Evolutionary conservation across 225 moss, liverwort and hornwort species (phyloP).

Genomic region (Straminergon stramineum): DNA sequence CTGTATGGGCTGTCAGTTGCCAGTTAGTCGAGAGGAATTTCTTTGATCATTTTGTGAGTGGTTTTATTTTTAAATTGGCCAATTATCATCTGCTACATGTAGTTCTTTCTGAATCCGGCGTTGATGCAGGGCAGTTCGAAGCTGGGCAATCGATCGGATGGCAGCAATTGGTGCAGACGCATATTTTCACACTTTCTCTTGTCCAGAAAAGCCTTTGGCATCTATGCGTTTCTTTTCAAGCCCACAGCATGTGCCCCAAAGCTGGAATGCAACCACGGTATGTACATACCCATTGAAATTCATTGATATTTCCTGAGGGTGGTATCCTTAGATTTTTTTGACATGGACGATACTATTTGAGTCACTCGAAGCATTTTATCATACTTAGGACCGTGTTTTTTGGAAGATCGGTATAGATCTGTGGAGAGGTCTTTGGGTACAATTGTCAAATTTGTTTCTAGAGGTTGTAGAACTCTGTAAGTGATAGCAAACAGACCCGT

Average conservation of each 20-base stretch:
- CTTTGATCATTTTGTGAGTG: background rate
- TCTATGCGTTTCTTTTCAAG: conserved; percentile 57
- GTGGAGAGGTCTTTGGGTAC: background rate
- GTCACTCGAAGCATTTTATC: background rate
- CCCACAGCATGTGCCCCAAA: conserved; percentile 17
- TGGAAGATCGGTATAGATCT: background rate
- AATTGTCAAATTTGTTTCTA: background rate
- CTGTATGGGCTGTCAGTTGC: background rate
- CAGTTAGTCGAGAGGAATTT: background rate
- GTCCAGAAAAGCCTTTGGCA: conserved; percentile 38
- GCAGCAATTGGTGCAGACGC: conserved; percentile 67
- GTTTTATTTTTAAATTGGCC: background rate
- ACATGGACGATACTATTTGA: background rate
- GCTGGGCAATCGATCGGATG: conserved; percentile 77
- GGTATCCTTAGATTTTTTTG: background rate
- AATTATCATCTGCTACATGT: background rate
- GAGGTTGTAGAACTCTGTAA: background rate
- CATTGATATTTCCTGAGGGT: background rate
- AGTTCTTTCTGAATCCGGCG: conserved; percentile 18
- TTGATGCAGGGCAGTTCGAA: conserved; percentile 85
- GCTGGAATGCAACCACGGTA: conserved; percentile 32
- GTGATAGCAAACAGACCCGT: background rate
- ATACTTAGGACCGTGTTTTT: background rate
- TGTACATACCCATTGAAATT: background rate
- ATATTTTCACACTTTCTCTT: conserved; percentile 71